Evolutionary conservation across 768 basidiomycete genomes (phyloP).

Genomic region (Filobasidium wieringae): DNA sequence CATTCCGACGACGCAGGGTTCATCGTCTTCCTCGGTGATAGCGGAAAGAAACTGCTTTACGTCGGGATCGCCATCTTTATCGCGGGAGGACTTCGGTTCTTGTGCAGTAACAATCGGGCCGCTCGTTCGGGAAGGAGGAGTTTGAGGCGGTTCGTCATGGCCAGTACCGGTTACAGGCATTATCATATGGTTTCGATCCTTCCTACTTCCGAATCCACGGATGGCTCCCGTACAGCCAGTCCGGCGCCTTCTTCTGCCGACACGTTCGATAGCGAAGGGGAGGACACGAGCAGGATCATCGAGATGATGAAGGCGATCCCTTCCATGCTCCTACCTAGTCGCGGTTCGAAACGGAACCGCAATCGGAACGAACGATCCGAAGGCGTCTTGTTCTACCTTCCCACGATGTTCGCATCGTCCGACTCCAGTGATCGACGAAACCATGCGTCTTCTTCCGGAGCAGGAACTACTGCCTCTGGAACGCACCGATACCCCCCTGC

Average conservation of each 20-base stretch:
- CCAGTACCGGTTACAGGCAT: background rate
- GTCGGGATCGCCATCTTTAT: slow-evolving; percentile 62
- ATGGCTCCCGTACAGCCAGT: slow-evolving; percentile 1
- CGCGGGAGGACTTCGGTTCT: slow-evolving; percentile 50
- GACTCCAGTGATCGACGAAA: background rate
- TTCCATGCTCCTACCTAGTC: background rate
- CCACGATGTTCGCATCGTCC: background rate
- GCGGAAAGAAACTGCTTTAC: slow-evolving; percentile 84
- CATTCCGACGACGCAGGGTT: slow-evolving; percentile 97
- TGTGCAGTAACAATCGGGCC: slow-evolving; percentile 25
- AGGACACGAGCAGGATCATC: background rate
- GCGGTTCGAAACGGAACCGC: background rate
- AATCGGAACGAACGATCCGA: background rate
- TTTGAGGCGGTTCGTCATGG: slow-evolving; percentile 10
- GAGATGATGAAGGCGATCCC: background rate
- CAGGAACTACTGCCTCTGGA: background rate
- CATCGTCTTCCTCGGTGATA: slow-evolving; percentile 76
- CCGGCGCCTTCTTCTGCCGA: background rate
- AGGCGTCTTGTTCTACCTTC: background rate
- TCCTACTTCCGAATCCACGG: background rate
- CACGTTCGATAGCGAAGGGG: background rate
- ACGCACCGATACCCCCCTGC: background rate
- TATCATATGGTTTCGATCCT: slow-evolving; percentile 11
- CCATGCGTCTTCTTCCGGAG: background rate
- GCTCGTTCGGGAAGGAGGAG: slow-evolving; percentile 11